Evolutionary conservation across 2,329 filamentous ascomycete genomes (phyloP).

Genomic region (Aspergillus sp.): DNA sequence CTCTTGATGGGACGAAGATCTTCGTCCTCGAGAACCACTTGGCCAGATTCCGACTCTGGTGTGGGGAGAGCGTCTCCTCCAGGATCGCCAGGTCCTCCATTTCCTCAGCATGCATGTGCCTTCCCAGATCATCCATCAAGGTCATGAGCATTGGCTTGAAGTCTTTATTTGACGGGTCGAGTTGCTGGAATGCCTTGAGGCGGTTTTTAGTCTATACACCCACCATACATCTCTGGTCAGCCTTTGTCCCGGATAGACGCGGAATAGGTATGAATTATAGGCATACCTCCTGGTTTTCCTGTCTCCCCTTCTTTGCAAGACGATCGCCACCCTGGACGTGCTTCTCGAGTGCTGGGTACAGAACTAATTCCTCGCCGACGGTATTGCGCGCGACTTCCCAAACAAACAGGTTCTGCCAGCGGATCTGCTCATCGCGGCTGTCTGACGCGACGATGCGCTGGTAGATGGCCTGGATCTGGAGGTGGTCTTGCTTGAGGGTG

Average conservation of each 20-base stretch:
- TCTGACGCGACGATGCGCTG: slow-evolving; percentile 39
- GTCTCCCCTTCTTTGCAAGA: slow-evolving; percentile 48
- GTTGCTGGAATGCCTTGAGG: slow-evolving; percentile 49
- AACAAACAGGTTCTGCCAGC: slow-evolving; percentile 51
- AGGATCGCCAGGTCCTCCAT: slow-evolving; percentile 48
- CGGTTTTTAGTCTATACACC: slow-evolving; percentile 48
- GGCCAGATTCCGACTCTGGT: slow-evolving; percentile 37
- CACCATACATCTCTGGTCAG: not conserved
- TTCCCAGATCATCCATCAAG: slow-evolving; percentile 42
- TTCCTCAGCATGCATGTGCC: slow-evolving; percentile 54
- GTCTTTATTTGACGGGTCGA: slow-evolving; percentile 37
- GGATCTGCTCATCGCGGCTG: slow-evolving; percentile 41
- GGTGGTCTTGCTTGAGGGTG: slow-evolving; percentile 41
- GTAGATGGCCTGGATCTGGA: slow-evolving; percentile 41
- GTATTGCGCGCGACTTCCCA: slow-evolving; percentile 53
- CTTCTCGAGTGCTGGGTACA: slow-evolving; percentile 56
- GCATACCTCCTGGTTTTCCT: slow-evolving; percentile 40
- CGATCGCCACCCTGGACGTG: slow-evolving; percentile 41
- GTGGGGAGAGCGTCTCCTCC: slow-evolving; percentile 39
- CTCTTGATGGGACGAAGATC: slow-evolving; percentile 51
- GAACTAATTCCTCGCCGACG: slow-evolving; percentile 50
- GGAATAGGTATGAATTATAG: too few species aligned
- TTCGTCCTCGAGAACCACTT: slow-evolving; percentile 53
- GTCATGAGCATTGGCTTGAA: slow-evolving; percentile 44
- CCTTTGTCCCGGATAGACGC: not conserved